Evolutionary conservation across 192 early-diverging fungal species (phyloP), one percentile per base, ranked within the genome.

Genomic region (Rhizoclosmatium globosum): DNA sequence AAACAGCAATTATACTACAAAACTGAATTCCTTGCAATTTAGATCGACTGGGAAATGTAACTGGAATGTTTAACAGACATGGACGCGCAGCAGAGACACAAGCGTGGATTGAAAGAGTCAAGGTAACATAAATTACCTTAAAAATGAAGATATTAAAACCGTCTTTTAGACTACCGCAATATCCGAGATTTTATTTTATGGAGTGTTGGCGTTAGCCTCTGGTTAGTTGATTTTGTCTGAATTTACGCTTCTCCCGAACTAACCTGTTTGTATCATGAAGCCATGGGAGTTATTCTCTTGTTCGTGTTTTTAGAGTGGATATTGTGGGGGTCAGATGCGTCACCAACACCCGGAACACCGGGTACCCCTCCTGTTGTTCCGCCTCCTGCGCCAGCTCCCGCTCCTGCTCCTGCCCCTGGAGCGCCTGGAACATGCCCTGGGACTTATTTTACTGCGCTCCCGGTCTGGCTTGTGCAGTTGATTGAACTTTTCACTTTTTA

Each of bases 31-130:
- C 31, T 31, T 62, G 0, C 9, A 31, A 62, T 1, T 21, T 23
- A 62, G 66, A 47, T 68, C 66, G 66, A 0, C 41, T 71, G 45
- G 69, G 42, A 38, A 57, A 71, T 2, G 69, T 71, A 6, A 41
- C 47, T 4, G 4, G 7, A 3, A 47, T 71, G 47, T 71, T 71
- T 58, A 44, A 43, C 4, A 71, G 69, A 43, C 47, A 71, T 41
- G 69, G 69, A 50, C 15, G 31, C 13, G 69, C 53, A 3, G 69
- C 39, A 6, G 69, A 71, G 39, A 71, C 48, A 41, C 47, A 71
- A 38, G 69, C 69, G 15, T 71, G 69, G 69, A 21, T 71, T 31
- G 11, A 71, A 71, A 4, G 46, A 53, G 56, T 56, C 23, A 4
- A 68, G 43, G 15, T 41, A 64, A 38, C 61, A 64, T 17, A 7